Evolutionary conservation across 352 stramenopile species (phyloP).

Genomic region (Blastocystis sp.): DNA sequence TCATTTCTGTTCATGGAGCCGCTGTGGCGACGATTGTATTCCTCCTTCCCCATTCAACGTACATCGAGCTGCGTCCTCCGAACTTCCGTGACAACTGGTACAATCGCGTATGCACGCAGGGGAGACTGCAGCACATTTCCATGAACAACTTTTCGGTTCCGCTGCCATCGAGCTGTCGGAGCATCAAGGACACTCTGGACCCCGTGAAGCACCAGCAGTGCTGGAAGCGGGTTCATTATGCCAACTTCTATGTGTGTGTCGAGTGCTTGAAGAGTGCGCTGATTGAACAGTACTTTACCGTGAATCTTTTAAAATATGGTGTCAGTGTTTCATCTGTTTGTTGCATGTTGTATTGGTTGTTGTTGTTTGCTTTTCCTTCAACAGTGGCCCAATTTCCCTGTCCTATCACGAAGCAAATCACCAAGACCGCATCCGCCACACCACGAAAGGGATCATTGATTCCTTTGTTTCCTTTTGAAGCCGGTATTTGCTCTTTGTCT

Average conservation of each 20-base stretch:
- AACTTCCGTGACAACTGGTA: conserved; percentile 57
- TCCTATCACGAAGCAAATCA: not conserved
- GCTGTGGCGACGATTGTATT: conserved; percentile 52
- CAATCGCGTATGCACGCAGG: conserved; percentile 38
- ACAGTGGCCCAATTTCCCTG: not conserved
- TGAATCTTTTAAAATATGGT: conserved; percentile 39
- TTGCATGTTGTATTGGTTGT: not conserved
- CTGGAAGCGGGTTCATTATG: conserved; percentile 53
- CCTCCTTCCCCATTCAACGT: conserved; percentile 28
- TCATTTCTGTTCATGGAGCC: conserved; percentile 49
- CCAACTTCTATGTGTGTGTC: conserved; percentile 41
- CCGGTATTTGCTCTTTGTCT: not conserved
- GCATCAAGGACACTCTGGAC: conserved; percentile 23
- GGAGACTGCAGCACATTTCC: not conserved
- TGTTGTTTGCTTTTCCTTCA: not conserved
- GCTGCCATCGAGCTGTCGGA: conserved; percentile 3
- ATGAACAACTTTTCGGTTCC: conserved; percentile 57
- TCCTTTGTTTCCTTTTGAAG: not conserved
- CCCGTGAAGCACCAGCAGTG: conserved; percentile 45
- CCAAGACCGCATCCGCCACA: too few relatives aligned
- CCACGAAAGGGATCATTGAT: not conserved
- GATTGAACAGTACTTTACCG: conserved; percentile 7
- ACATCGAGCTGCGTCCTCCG: conserved; percentile 47
- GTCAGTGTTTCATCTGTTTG: not conserved
- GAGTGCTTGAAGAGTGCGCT: conserved; percentile 40